Conservation (phyloP, 345 rosid species). For the Dovyalis caffra region DNA sequence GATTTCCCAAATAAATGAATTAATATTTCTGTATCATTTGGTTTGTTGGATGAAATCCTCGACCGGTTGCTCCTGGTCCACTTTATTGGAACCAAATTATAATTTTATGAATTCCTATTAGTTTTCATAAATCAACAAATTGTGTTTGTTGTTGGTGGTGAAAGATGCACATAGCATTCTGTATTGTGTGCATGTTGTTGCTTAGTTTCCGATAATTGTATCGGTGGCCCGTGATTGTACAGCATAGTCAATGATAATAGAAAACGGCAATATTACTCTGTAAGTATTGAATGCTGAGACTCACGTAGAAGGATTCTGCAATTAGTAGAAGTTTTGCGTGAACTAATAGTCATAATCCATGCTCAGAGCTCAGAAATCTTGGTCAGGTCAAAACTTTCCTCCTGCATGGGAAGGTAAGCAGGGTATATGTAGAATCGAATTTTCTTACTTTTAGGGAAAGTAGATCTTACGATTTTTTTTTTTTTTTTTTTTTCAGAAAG, state of each 20-base stretch:
- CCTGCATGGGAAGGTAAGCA: too few species aligned
- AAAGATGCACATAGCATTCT: not conserved
- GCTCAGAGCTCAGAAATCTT: too few species aligned
- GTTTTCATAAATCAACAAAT: constrained; percentile 1
- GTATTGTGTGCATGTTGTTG: not conserved
- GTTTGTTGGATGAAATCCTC: constrained; percentile 3
- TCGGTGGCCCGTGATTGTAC: not conserved
- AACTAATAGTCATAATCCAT: too few species aligned
- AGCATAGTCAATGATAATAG: not conserved
- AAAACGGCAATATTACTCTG: too few species aligned
- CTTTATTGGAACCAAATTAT: constrained; percentile 6
- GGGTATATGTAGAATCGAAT: too few species aligned
- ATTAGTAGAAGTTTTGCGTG: too few species aligned
- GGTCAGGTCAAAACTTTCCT: too few species aligned
- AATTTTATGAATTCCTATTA: not conserved
- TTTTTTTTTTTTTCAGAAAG: too few species aligned
- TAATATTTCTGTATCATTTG: constrained; percentile 4
- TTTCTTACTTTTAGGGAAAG: too few species aligned
- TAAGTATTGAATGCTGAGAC: too few species aligned
- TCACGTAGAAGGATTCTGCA: too few species aligned
- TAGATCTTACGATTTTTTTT: too few species aligned
- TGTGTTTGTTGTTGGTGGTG: not conserved
- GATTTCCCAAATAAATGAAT: constrained; percentile 32
- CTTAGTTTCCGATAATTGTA: not conserved
- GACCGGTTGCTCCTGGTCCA: constrained; percentile 1